These are phyloP conservation scores for Pichia kudriavzevii DNA, from an alignment of 1,139 yeast species.

Conservation along the genomic window DNA sequence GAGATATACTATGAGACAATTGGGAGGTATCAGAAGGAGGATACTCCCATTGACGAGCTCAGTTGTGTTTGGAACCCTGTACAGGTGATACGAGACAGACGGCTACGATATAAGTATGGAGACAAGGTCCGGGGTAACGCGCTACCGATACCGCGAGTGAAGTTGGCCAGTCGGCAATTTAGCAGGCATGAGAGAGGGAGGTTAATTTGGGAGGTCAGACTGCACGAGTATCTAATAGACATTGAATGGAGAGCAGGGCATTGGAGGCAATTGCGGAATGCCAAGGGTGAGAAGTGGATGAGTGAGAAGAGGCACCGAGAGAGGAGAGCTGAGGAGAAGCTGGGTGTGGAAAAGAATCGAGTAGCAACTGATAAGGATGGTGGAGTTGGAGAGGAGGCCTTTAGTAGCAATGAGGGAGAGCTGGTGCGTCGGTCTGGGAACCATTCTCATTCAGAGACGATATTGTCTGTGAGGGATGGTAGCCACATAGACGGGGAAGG, in stretches of 20 bases:
- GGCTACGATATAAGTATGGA: conserved; percentile 40
- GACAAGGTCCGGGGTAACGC: too few relatives aligned
- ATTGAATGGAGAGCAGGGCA: conserved; percentile 59
- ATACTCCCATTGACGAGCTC: conserved; percentile 51
- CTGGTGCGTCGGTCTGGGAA: too few relatives aligned
- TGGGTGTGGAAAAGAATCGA: neutral
- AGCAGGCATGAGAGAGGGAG: conserved; percentile 32
- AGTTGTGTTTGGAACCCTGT: conserved; percentile 78
- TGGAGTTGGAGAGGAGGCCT: neutral
- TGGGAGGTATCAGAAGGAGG: conserved; percentile 25
- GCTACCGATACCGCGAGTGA: too few relatives aligned
- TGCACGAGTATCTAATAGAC: conserved; percentile 57
- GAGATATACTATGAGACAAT: conserved; percentile 45
- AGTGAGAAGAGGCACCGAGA: conserved; percentile 26
- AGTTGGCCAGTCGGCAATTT: conserved; percentile 50
- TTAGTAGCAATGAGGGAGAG: neutral
- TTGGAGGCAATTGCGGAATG: conserved; percentile 50
- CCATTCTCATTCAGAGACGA: too few relatives aligned
- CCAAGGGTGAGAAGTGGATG: conserved; percentile 55
- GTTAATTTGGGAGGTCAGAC: conserved; percentile 58
- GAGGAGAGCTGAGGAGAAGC: neutral
- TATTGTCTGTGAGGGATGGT: too few relatives aligned
- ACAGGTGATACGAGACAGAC: conserved; percentile 68
- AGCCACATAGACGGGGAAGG: neutral
- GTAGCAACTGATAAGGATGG: neutral